Conservation (phyloP, 352 stramenopile genomes). For the Pythium apleroticum region DNA sequence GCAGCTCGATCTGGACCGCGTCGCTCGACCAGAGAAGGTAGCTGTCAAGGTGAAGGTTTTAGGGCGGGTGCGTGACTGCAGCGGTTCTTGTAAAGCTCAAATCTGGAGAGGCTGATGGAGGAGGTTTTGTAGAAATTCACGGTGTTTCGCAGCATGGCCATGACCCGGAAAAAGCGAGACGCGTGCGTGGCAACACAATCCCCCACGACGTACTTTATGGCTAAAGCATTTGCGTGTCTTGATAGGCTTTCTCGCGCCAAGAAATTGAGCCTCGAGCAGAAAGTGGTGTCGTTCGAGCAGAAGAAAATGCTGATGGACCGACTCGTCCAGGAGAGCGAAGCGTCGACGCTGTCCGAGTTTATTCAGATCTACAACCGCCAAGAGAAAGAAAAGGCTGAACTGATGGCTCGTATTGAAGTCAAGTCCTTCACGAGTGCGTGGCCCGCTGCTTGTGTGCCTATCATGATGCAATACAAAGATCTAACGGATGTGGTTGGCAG, state of each 20-base stretch:
- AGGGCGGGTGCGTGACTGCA: slow-evolving; percentile 24
- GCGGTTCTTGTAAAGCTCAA: neutral
- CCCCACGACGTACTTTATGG: too few relatives aligned
- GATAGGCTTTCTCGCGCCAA: slow-evolving; percentile 41
- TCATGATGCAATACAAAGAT: neutral
- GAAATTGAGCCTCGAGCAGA: slow-evolving; percentile 58
- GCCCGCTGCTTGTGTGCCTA: neutral
- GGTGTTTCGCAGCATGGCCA: slow-evolving; percentile 28
- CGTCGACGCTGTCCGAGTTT: slow-evolving; percentile 61
- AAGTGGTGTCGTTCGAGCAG: slow-evolving; percentile 67
- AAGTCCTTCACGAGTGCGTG: slow-evolving; percentile 49
- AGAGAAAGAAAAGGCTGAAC: slow-evolving; percentile 46
- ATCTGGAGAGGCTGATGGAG: neutral
- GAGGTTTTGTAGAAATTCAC: slow-evolving; percentile 28
- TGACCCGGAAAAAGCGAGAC: slow-evolving; percentile 38
- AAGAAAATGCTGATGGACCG: slow-evolving; percentile 65
- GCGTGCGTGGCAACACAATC: slow-evolving; percentile 36
- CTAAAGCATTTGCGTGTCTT: too few relatives aligned
- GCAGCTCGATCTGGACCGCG: slow-evolving; percentile 46
- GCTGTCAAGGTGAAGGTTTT: slow-evolving; percentile 33
- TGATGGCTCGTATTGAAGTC: slow-evolving; percentile 53
- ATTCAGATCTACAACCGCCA: slow-evolving; percentile 64
- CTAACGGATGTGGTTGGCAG: slow-evolving; percentile 20
- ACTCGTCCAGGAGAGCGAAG: slow-evolving; percentile 48
- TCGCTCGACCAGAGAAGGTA: slow-evolving; percentile 40